Base-by-base conservation (phyloP, 2,329 filamentous ascomycete species). In the Sporothrix globosa region DNA sequence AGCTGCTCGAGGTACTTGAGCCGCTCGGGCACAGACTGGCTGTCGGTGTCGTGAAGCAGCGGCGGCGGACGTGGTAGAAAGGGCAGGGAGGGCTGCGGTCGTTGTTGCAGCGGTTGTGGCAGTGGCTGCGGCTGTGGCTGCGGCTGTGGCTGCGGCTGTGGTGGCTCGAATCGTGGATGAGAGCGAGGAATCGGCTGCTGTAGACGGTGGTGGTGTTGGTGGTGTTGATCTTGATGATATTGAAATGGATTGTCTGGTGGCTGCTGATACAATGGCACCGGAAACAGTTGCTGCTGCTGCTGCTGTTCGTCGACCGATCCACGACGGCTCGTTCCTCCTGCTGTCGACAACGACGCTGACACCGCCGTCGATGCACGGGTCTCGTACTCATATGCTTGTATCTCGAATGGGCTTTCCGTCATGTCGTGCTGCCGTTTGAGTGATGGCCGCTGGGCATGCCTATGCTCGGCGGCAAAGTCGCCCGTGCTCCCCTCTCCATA, bases 1-100 rank as follows among this genome's bases (percentile, higher is more conserved):
- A 73, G 68, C 19, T 56, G 68, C 52, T 73, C 72, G 17, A 73
- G 63, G 21, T 70, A 60, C 19, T 65, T 65, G 34, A 73, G 60
- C 5, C 71, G 65, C 44, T 67, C 63, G 9, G 50, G 63, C 6
- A 69, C 60, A 1, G 39, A 68, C 54, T 30, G 63, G 65, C 46
- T 68, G 39, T 21, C 56, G 30, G 53, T 30, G 30, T 48, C 53
- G 30, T 44, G 39, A n/a, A 34, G 53, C 3, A 65, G 24, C 1
- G 63, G 68, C 2, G 68, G 69, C 2, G 61, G 52, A 4, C 17
- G 60, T 7, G 39, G 61, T 3, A 44, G 14, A 24, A 7, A 46
- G 7, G 27, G n/a, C 19, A 19, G n/a, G 27, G 54, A 6, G 54
- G 39, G 14, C n/a, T 9, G 46, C 5, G 54, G 68, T 27, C 17